Conservation (phyloP, 306 rosid genomes). For the Herpetospermum pedunculosum region DNA sequence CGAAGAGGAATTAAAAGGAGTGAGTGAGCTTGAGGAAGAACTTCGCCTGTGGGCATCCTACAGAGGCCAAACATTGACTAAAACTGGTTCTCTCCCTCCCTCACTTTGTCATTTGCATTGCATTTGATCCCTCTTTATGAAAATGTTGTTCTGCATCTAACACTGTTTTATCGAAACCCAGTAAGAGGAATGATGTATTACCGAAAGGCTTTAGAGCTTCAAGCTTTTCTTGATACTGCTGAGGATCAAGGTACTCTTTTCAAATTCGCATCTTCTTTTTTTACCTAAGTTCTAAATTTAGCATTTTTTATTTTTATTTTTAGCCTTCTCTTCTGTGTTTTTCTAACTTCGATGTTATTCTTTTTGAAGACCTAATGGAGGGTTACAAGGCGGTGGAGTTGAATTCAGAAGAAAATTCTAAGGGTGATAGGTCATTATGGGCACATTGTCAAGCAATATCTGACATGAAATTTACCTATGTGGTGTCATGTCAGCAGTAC, state of each 20-base stretch:
- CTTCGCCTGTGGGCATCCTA: slow-evolving; percentile 97
- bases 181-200: slow-evolving; percentile 99
- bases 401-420: slow-evolving; percentile 67
- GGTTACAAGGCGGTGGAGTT: slow-evolving; percentile 85
- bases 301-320: neutral
- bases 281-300: neutral
- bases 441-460: slow-evolving; percentile 91
- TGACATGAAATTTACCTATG: slow-evolving; percentile 93
- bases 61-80: slow-evolving; percentile 92
- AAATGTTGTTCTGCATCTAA: slow-evolving; percentile 7
- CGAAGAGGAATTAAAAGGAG: slow-evolving; percentile 70
- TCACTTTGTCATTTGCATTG: neutral
- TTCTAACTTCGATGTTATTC: slow-evolving; percentile 15
- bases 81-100: slow-evolving; percentile 45
- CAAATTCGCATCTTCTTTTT: neutral
- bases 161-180: slow-evolving; percentile 21
- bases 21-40: slow-evolving; percentile 59
- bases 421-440: slow-evolving; percentile 78
- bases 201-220: slow-evolving; percentile 94
- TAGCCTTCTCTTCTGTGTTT: neutral
- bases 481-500: slow-evolving; percentile 90
- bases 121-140: neutral
- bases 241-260: slow-evolving; percentile 57
- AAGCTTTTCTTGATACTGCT: slow-evolving; percentile 96
- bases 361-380: slow-evolving; percentile 70